Percentiles rank a stretch among this genome's conserved stretches.
phyloP scores from a whole-genome alignment of 106 monocot species.

The Agapanthus africanus region DNA sequence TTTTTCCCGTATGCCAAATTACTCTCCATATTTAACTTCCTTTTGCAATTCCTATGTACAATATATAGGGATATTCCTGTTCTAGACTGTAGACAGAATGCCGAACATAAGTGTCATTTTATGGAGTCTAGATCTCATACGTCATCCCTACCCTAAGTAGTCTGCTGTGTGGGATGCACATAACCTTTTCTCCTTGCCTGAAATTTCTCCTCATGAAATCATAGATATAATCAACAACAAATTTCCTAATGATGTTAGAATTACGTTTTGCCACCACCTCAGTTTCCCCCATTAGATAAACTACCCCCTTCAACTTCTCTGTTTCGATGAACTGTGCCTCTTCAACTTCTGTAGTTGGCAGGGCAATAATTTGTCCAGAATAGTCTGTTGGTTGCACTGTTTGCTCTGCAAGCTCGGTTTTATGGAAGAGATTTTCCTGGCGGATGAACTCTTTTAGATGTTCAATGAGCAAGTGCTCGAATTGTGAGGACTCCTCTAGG shows the following conservation, averaged over 20 bases:
- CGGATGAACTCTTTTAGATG: slow-evolving; percentile 34
- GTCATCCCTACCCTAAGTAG: slow-evolving; percentile 49
- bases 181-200: slow-evolving; percentile 31
- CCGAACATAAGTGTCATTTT: not conserved
- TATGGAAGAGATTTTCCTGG: slow-evolving; percentile 16
- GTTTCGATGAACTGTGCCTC: slow-evolving; percentile 42
- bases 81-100: not conserved
- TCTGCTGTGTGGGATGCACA: slow-evolving; percentile 27
- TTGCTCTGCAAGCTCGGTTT: slow-evolving; percentile 14
- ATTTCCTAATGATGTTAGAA: slow-evolving; percentile 33
- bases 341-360: slow-evolving; percentile 22
- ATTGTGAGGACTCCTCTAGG: slow-evolving; percentile 13
- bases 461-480: slow-evolving; percentile 29
- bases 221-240: slow-evolving; percentile 38
- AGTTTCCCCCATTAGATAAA: slow-evolving; percentile 40
- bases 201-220: slow-evolving; percentile 41
- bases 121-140: not conserved
- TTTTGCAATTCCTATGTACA: not conserved
- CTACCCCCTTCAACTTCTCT: slow-evolving; percentile 45
- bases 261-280: slow-evolving; percentile 30
- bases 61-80: not conserved
- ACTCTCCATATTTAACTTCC: too few relatives aligned
- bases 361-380: not conserved
- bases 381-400: not conserved
- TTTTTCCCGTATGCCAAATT: not conserved